phyloP scores from a whole-genome alignment of 2,329 filamentous ascomycete species.

The Penicillium sp. region DNA sequence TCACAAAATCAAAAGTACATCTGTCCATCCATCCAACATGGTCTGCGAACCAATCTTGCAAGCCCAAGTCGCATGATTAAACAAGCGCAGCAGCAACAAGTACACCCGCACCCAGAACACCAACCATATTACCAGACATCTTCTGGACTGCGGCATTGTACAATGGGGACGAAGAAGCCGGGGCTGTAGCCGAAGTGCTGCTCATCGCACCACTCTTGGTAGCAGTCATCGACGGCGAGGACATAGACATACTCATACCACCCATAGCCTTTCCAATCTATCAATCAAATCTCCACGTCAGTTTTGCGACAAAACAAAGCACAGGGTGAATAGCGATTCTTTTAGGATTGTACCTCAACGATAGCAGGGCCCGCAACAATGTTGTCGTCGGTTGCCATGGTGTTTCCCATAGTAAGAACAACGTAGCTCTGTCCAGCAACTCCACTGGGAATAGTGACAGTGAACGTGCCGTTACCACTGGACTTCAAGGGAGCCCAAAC shows the following conservation, averaged over 20 bases:
- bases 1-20: too few species aligned
- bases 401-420: constrained; percentile 27
- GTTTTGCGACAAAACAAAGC: neutral
- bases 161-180: constrained; percentile 6
- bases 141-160: neutral
- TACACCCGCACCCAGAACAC: neutral
- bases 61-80: neutral
- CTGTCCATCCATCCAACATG: neutral
- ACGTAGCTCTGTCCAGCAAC: constrained; percentile 31
- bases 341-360: constrained; percentile 25
- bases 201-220: neutral
- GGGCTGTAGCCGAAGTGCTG: neutral
- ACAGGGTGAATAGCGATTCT: neutral
- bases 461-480: constrained; percentile 16
- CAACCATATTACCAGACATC: neutral
- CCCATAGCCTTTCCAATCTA: neutral
- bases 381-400: constrained; percentile 26
- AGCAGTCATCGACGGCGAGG: neutral
- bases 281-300: neutral
- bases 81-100: neutral
- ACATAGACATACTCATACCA: neutral
- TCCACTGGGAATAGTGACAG: constrained; percentile 23
- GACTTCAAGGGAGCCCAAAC: constrained; percentile 10
- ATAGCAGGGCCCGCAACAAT: constrained; percentile 35
- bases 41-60: neutral